Evolutionary conservation across 2,329 filamentous ascomycete genomes (phyloP), one percentile per base, ranked within the genome.

Genomic region (Mariannaea sp.): DNA sequence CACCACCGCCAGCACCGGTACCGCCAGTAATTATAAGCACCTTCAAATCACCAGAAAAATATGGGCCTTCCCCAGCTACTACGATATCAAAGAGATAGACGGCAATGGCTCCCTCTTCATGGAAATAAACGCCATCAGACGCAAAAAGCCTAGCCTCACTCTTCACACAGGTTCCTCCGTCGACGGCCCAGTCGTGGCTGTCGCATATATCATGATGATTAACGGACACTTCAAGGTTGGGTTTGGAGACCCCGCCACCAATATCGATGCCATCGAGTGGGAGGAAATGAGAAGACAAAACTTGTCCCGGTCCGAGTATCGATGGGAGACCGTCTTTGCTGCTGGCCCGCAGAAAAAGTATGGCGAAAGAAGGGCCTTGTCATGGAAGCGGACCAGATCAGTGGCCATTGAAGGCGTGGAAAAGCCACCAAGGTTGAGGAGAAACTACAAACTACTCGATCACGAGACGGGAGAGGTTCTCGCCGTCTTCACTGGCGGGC

Each of bases 261-360:
- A 39, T 7, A 39, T 38, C 2, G 47, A 49, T 8, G 5, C 48
- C 4, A 35, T 58, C n/a, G 9, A 40, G 12, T 62, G 60, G 60
- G 60, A 62, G 47, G 60, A 62, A 41, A 54, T 61, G 39, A 48
- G 51, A n/a, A 44, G 41, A 30, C 45, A 54, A 20, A 49, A 44
- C 19, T n/a, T 47, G 2, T 30, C 36, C 16, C 27, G 19, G 26
- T 53, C 52, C 12, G 52, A 56, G 29, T 55, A 49, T 12, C 53
- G 24, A 27, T 42, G 47, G 48, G 51, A 53, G 5, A 50, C 42
- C 0, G 24, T 14, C 5, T 13, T 56, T 26, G 39, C 42, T 26
- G 39, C 42, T 16, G 19, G 49, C 8, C 19, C 22, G 4, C 48
- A 49, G 5, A n/a, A 33, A 19, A 4, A 2, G 13, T 10, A 55